These are phyloP conservation scores for Osmozyma mogii DNA, from an alignment of 805 yeast genomes.

Conservation along the genomic window DNA sequence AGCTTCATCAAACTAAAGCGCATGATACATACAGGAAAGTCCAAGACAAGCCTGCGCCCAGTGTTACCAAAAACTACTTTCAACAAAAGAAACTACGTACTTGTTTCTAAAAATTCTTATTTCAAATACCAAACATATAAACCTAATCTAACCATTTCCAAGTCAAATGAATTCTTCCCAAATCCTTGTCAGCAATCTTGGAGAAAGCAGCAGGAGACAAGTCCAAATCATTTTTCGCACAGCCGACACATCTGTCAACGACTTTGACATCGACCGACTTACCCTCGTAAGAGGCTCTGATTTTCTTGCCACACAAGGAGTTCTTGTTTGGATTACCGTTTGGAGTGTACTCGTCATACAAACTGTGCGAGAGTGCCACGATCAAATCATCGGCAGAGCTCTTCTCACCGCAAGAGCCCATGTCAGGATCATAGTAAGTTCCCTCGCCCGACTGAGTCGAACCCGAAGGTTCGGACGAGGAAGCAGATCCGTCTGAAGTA, in stretches of 20 bases:
- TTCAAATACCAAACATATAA: no score
- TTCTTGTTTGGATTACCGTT: constrained; percentile 35
- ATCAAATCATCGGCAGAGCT: constrained; percentile 40
- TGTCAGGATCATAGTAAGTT: constrained; percentile 39
- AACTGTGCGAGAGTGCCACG: constrained; percentile 42
- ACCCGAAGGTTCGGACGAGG: constrained; percentile 10
- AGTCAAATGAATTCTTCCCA: constrained; percentile 46
- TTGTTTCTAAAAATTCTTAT: no score
- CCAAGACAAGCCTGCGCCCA: no score
- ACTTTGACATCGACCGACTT: constrained; percentile 50
- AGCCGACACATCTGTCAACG: constrained; percentile 51
- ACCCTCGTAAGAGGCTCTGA: constrained; percentile 38
- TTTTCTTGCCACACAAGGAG: constrained; percentile 47
- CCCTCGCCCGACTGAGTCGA: constrained; percentile 34
- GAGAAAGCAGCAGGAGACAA: constrained; percentile 55
- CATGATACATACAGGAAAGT: no score
- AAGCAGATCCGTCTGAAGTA: constrained; percentile 11
- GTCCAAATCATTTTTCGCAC: constrained; percentile 43
- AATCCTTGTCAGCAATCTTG: constrained; percentile 40
- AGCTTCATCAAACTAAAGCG: no score
- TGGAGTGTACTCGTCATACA: constrained; percentile 28
- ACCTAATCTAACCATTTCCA: constrained; percentile 33
- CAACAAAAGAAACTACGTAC: no score
- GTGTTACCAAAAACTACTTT: no score
- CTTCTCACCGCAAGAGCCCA: constrained; percentile 50